A percentile compares a stretch with the other conserved stretches of the same genome.
These are phyloP conservation scores for Tricholoma hemisulphureum DNA, from an alignment of 768 basidiomycete species.

Conservation along the genomic window DNA sequence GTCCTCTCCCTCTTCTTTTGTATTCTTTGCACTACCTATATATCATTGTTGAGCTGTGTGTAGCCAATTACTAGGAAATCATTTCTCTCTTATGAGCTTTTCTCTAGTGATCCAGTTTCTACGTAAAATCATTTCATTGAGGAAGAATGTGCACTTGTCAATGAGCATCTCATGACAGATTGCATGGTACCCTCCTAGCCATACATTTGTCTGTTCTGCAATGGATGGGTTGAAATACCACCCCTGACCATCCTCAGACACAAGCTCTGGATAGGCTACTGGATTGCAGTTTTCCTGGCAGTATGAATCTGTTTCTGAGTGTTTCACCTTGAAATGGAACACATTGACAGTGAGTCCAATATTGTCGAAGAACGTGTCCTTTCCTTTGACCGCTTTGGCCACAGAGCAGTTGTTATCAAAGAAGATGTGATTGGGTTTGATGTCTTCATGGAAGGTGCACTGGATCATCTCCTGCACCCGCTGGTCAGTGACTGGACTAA, in stretches of 20 bases:
- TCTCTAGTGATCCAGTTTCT: not conserved
- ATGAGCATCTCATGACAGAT: conserved; percentile 36
- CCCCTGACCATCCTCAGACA: conserved; percentile 16
- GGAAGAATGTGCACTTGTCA: conserved; percentile 31
- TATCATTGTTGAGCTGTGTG: not conserved
- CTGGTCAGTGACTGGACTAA: not conserved
- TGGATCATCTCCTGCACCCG: conserved; percentile 16
- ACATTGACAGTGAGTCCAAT: conserved; percentile 32
- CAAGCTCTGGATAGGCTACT: conserved; percentile 34
- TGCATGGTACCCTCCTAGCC: conserved; percentile 38
- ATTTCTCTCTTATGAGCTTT: not conserved
- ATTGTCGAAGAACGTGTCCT: conserved; percentile 15
- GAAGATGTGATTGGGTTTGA: conserved; percentile 19
- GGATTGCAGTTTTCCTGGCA: conserved; percentile 33
- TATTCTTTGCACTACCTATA: not conserved
- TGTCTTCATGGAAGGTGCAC: conserved; percentile 16
- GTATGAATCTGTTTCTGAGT: conserved; percentile 21
- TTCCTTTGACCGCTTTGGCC: not conserved
- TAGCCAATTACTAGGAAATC: not conserved
- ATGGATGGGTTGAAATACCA: conserved; percentile 45
- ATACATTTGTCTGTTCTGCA: conserved; percentile 43
- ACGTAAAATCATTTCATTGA: conserved; percentile 22
- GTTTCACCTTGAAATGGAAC: conserved; percentile 36
- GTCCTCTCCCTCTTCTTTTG: not conserved
- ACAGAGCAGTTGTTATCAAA: conserved; percentile 29